Conservation (phyloP, 352 stramenopile species). For the Phytopythium delawarense region DNA sequence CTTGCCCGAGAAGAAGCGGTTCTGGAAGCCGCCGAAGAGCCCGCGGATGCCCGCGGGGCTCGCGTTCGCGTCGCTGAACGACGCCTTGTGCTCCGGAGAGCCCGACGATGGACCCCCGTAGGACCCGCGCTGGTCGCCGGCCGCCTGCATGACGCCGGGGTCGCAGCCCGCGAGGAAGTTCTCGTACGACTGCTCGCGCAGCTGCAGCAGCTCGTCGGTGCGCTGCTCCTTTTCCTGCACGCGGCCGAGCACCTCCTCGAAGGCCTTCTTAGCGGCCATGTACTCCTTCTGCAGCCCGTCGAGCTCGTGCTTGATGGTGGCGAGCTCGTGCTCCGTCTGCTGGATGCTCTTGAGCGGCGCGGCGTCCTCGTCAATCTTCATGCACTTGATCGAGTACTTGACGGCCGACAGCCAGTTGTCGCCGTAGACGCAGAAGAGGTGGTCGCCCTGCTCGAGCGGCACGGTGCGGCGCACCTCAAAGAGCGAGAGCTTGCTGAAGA, state of each 20-base stretch:
- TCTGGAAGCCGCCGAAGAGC: conserved; percentile 68
- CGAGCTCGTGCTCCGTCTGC: conserved; percentile 66
- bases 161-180: conserved; percentile 65
- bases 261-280: conserved; percentile 70
- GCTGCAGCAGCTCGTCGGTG: conserved; percentile 68
- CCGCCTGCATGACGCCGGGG: conserved; percentile 13
- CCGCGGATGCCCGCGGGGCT: conserved; percentile 44
- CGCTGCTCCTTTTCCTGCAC: conserved; percentile 67
- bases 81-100: conserved; percentile 29
- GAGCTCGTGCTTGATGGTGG: conserved; percentile 74
- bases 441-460: conserved; percentile 69
- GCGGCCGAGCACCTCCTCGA: conserved; percentile 63
- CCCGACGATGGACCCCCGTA: conserved; percentile 24
- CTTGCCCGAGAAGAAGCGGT: conserved; percentile 68
- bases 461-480: conserved; percentile 83
- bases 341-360: conserved; percentile 61
- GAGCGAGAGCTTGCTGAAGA: conserved; percentile 81
- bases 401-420: conserved; percentile 87
- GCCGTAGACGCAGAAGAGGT: conserved; percentile 86
- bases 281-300: conserved; percentile 79
- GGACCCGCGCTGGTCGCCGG: conserved; percentile 18
- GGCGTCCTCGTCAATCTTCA: conserved; percentile 68
- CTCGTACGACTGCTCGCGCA: conserved; percentile 74
- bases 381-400: conserved; percentile 86
- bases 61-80: conserved; percentile 27